Evolutionary conservation across 495 filamentous ascomycete genomes (phyloP), one percentile per base, ranked within the genome.

Genomic region (Aspergillus bertholletiae): DNA sequence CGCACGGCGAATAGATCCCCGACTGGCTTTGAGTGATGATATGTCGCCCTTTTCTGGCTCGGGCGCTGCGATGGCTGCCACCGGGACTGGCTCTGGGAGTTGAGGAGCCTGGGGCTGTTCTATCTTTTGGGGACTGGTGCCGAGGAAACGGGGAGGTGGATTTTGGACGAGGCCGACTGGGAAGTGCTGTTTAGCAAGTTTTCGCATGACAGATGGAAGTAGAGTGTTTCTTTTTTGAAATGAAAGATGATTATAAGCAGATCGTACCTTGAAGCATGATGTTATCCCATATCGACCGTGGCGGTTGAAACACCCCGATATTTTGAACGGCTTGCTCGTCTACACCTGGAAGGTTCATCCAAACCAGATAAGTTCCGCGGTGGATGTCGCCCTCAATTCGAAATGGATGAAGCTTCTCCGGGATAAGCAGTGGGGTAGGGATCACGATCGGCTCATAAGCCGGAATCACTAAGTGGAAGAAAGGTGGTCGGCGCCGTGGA

Each of bases 401-500:
- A 20, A 53, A 53, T 7, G 51, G 51, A 3, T 32, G 39, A 2
- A 53, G 40, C 15, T 41, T 27, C 21, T 53, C 41, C 7, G 51
- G 51, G n/a, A 53, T 32, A 9, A 45, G 27, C 0, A 53, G 51
- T 0, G 51, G 51, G 8, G 39, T 32, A 21, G 41, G 27, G 18
- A 53, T 45, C 12, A 53, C 27, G 8, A 53, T 34, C 18, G 51
- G 51, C n/a, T 44, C 27, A 23, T 53, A 53, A 11, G 51, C 51
- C 6, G 51, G 51, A 23, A 53, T 46, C 3, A 53, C 12, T 1
- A 53, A 20, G 32, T 53, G 40, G 11, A 53, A 53, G n/a, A 34
- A 35, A 2, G 46, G 46, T 18, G 27, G 28, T 22, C 37, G 15
- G 3, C 34, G 12, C 21, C 22, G 28, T 8, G 34, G 28, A 32